Evolutionary conservation across 2,329 filamentous ascomycete genomes (phyloP), one percentile per base, ranked within the genome.

Genomic region (Acrocalymma vagum): DNA sequence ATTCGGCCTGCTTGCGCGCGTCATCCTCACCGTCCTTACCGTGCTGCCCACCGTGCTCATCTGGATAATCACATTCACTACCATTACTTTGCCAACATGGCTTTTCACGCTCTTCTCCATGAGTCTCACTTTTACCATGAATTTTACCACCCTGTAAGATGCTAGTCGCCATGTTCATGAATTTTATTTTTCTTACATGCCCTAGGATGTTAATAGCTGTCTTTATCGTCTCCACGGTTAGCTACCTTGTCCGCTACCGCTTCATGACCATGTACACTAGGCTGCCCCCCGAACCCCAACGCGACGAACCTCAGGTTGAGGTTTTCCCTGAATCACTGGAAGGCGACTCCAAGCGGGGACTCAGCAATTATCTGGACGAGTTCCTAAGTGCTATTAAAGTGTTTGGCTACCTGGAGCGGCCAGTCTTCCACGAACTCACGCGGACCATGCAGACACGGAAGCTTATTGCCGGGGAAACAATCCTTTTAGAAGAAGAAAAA

Each of bases 331-430:
- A 97, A 61, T 86, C 88, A 3, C 90, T 95, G 60, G 93, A 96
- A 55, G 88, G 88, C 33, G 91, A 92, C 49, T 85, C 85, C 20
- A 99, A 99, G 70, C 86, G 91, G 1, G 94, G 93, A 0, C 77
- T 99, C 29, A 85, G 90, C n/a, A 99, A 92, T 66, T 99, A 99
- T 58, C 79, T 99, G 17, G 94, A 99, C 71, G 95, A 99, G 69
- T 99, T 99, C 59, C 77, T 99, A 15, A 97, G 92, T 65, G 94
- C 95, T 20, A 99, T 99, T 75, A 99, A 97, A 71, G 94, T 99
- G 42, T 99, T 99, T 72, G 94, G 94, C 7, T 99, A 97, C 64
- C 77, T 99, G 28, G 94, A 99, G 68, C 84, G 94, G 17, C 91
- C 94, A 0, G 94, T 99, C 27, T 99, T 99, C 63, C 95, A 99